Evolutionary conservation across 2,329 filamentous ascomycete species (phyloP), one percentile per base, ranked within the genome.

Genomic region (Ceratocystis cacaofunesta): DNA sequence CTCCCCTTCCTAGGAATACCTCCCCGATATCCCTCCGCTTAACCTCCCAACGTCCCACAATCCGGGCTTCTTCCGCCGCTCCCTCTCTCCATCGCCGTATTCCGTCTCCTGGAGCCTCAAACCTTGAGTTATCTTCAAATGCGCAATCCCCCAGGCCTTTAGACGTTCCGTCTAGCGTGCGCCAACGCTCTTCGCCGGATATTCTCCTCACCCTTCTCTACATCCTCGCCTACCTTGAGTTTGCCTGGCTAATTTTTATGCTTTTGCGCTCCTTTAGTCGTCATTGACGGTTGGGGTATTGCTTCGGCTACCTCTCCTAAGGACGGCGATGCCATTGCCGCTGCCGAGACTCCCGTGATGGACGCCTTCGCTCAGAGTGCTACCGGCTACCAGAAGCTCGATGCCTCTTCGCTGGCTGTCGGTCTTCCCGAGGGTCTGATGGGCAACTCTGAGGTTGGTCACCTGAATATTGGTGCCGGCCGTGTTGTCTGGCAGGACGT

Each of bases 261-360:
- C 73, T 84, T 62, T 73, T 80, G 70, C 77, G 77, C 70, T 76
- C 75, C 62, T 74, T 74, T 73, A 91, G 88, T 99, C 83, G 94
- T 97, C 78, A 99, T 99, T 81, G 94, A 99, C 79, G 94, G 94
- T 74, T 99, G 94, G 94, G 94, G 94, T 74, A 85, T 97, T 72
- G 84, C 92, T 72, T 85, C 85, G 69, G 86, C 87, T 70, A 79
- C 86, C 67, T 95, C 91, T 66, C 89, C 88, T 72, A 88, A 89
- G 73, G 77, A 95, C 77, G 92, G 94, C 76, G 92, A 99, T 80
- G 94, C 94, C 74, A 97, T 99, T 75, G 86, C 92, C 71, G 89
- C 89, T 69, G 94, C 92, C 71, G 82, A 96, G 70, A 97, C 94
- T 66, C 94, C 94, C 60, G 85, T 88, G 75, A 99, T 99, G 94